Evolutionary conservation across 2,329 filamentous ascomycete genomes (phyloP).

Genomic region (Arachnopeziza araneosa): DNA sequence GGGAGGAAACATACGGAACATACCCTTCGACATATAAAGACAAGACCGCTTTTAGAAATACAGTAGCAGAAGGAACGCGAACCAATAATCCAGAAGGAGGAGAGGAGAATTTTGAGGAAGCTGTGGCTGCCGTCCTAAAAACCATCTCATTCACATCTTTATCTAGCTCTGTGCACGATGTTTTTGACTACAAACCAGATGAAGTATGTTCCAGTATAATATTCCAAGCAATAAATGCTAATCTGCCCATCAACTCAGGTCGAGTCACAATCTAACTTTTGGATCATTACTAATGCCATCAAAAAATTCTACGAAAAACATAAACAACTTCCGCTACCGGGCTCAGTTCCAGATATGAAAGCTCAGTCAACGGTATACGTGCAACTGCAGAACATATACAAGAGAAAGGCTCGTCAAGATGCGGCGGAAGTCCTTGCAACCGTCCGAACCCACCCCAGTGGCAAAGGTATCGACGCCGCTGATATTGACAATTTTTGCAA

Average conservation of each 20-base stretch:
- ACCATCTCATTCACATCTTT: constrained; percentile 67
- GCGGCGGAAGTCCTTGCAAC: constrained; percentile 64
- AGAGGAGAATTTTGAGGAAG: constrained; percentile 97
- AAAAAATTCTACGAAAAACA: constrained; percentile 71
- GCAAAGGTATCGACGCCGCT: constrained; percentile 53
- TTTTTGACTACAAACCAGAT: constrained; percentile 62
- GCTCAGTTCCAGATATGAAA: constrained; percentile 95
- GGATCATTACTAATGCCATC: constrained; percentile 80
- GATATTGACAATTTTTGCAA: constrained; percentile 94
- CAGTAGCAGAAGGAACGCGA: constrained; percentile 62
- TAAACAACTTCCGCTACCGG: constrained; percentile 72
- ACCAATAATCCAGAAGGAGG: constrained; percentile 74
- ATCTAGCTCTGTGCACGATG: constrained; percentile 64
- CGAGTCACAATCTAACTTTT: constrained; percentile 62
- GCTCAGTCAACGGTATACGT: constrained; percentile 88
- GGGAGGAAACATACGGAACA: constrained; percentile 68
- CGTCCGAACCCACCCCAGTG: constrained; percentile 49
- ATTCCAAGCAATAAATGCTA: constrained; percentile 17
- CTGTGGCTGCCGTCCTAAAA: constrained; percentile 79
- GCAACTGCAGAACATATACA: constrained; percentile 87
- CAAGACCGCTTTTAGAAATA: constrained; percentile 74
- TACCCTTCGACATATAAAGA: constrained; percentile 73
- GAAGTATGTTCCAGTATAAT: constrained; percentile 44
- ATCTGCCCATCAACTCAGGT: constrained; percentile 30
- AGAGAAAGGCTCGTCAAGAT: constrained; percentile 76